Evolutionary conservation across 2,329 filamentous ascomycete genomes (phyloP).

Genomic region (Dichotomopilus funicola): DNA sequence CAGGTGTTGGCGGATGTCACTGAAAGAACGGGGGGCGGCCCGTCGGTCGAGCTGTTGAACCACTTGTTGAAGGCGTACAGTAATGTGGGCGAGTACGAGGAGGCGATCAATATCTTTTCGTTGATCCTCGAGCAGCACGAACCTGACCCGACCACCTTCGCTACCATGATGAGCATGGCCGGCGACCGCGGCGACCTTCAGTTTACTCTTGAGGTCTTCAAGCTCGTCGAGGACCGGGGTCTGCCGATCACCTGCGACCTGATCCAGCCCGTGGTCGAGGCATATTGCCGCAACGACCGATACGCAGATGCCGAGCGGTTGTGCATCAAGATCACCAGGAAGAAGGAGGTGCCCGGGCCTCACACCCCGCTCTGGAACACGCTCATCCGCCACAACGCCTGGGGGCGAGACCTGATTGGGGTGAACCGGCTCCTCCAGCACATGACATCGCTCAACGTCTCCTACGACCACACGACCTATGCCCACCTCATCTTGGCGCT

Average conservation of each 20-base stretch:
- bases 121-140: constrained; percentile 43
- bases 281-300: constrained; percentile 54
- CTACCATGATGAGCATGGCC: constrained; percentile 66
- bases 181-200: constrained; percentile 67
- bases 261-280: constrained; percentile 59
- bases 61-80: constrained; percentile 66
- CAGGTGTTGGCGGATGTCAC: constrained; percentile 57
- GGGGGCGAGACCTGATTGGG: constrained; percentile 47
- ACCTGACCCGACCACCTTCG: constrained; percentile 61
- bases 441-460: constrained; percentile 43
- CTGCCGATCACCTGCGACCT: constrained; percentile 51
- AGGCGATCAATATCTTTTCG: constrained; percentile 58
- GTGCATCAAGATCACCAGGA: constrained; percentile 48
- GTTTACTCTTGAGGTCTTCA: constrained; percentile 58
- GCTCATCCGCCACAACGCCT: constrained; percentile 63
- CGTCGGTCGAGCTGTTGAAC: constrained; percentile 64
- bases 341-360: constrained; percentile 40
- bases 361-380: constrained; percentile 70
- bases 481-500: constrained; percentile 44
- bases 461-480: constrained; percentile 47
- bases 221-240: constrained; percentile 49
- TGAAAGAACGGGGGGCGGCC: constrained; percentile 44
- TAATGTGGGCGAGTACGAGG: constrained; percentile 59
- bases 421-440: constrained; percentile 42
- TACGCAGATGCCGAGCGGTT: constrained; percentile 52